Conservation (phyloP, 2,329 filamentous ascomycete genomes). For the Clonostachys chloroleuca region DNA sequence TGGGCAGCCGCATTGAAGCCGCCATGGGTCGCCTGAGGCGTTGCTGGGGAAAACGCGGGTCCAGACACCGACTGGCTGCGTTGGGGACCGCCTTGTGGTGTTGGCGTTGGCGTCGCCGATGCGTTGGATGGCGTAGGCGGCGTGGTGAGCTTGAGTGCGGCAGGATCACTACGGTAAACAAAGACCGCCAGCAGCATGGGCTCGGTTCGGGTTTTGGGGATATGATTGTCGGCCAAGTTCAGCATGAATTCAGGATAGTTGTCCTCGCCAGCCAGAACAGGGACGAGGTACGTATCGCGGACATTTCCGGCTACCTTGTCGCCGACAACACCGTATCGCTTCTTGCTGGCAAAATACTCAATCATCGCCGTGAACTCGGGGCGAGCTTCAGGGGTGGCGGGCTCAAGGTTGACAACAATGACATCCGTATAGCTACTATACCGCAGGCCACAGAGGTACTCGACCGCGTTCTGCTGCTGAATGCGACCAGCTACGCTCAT, state of each 20-base stretch:
- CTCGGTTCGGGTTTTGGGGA: conserved; percentile 68
- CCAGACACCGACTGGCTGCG: conserved; percentile 5
- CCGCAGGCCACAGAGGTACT: conserved; percentile 84
- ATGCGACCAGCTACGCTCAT: conserved; percentile 77
- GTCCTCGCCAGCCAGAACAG: conserved; percentile 67
- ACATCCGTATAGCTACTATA: conserved; percentile 82
- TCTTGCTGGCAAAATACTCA: conserved; percentile 78
- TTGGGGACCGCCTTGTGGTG: not conserved
- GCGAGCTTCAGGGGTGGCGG: conserved; percentile 49
- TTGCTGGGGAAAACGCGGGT: conserved; percentile 50
- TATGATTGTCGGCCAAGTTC: conserved; percentile 78
- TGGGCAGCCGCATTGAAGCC: conserved; percentile 23
- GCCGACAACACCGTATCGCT: conserved; percentile 82
- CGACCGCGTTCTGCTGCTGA: conserved; percentile 74
- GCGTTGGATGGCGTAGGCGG: conserved; percentile 10
- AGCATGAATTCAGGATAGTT: conserved; percentile 82
- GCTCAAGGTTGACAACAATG: conserved; percentile 69
- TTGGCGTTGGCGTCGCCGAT: not conserved
- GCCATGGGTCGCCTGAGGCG: conserved; percentile 21
- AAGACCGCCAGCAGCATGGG: conserved; percentile 80
- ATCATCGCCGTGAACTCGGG: conserved; percentile 72
- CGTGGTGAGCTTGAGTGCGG: conserved; percentile 5
- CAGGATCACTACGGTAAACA: conserved; percentile 66
- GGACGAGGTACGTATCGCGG: conserved; percentile 87
- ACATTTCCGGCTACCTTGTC: conserved; percentile 72